Conservation (phyloP, 2,329 filamentous ascomycete species). For the Parasarocladium wereldwijsianum region DNA sequence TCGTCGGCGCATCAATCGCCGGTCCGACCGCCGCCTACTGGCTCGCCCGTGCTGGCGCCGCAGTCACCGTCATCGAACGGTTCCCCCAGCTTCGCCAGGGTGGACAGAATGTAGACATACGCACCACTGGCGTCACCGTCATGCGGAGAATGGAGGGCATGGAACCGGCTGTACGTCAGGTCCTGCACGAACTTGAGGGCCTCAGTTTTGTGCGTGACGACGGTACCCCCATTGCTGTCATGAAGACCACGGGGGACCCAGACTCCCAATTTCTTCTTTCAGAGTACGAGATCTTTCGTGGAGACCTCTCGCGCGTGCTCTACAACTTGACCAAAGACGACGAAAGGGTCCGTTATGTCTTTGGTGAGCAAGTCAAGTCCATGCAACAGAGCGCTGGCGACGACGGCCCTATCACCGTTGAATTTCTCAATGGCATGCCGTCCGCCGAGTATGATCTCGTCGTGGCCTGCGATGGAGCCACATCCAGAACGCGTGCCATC, state of each 20-base stretch:
- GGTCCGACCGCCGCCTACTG: slow-evolving; percentile 17
- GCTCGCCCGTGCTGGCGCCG: slow-evolving; percentile 14
- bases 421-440: slow-evolving; percentile 22
- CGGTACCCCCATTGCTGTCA: slow-evolving; percentile 20
- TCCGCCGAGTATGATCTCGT: slow-evolving; percentile 28
- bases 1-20: slow-evolving; percentile 19
- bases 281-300: slow-evolving; percentile 42
- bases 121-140: slow-evolving; percentile 19
- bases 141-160: slow-evolving; percentile 24
- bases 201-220: slow-evolving; percentile 22
- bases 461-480: slow-evolving; percentile 31
- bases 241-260: slow-evolving; percentile 18
- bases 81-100: slow-evolving; percentile 14
- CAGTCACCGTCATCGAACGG: slow-evolving; percentile 24
- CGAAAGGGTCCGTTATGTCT: slow-evolving; percentile 16
- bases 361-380: slow-evolving; percentile 18
- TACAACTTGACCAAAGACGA: slow-evolving; percentile 17
- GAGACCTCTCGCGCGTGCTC: slow-evolving; percentile 30
- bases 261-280: slow-evolving; percentile 27
- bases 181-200: slow-evolving; percentile 21
- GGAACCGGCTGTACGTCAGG: slow-evolving; percentile 18
- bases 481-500: slow-evolving; percentile 29
- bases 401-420: slow-evolving; percentile 18
- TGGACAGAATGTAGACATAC: slow-evolving; percentile 23
- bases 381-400: slow-evolving; percentile 15